These are phyloP conservation scores for Botrytis galanthina DNA, from an alignment of 2,329 filamentous ascomycete species.

Conservation along the genomic window DNA sequence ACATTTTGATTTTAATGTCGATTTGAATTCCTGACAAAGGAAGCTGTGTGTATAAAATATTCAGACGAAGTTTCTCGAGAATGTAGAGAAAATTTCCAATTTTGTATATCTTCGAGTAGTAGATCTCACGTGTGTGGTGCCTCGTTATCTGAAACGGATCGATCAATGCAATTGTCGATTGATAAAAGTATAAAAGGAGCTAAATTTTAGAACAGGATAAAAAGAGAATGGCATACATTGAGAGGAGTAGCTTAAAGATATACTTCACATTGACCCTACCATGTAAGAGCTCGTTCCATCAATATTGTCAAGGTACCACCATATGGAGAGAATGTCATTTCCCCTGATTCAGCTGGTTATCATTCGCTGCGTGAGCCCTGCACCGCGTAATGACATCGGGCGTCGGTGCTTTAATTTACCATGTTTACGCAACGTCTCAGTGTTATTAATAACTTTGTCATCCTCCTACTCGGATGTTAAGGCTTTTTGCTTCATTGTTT, in stretches of 20 bases:
- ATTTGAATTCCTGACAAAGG: background rate
- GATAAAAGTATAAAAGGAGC: background rate
- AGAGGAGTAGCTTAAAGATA: background rate
- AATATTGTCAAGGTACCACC: background rate
- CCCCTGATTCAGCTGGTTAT: constrained; percentile 14
- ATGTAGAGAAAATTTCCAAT: background rate
- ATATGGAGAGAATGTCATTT: background rate
- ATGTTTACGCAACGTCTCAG: background rate
- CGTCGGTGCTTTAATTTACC: constrained; percentile 17
- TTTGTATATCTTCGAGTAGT: background rate
- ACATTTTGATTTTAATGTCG: background rate
- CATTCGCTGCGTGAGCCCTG: background rate
- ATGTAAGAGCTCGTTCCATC: background rate
- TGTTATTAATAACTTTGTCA: background rate
- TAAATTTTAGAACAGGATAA: background rate
- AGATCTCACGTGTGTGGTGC: background rate
- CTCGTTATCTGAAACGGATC: background rate
- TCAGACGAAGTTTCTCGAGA: background rate
- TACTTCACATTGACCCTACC: background rate
- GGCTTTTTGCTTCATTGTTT: background rate
- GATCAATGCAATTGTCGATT: background rate
- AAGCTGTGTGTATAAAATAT: background rate
- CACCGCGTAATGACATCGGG: background rate
- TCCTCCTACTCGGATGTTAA: background rate
- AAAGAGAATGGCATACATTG: background rate